These are phyloP conservation scores for Zoysia pacifica DNA, from an alignment of 176 grass and related monocot species.

Conservation along the genomic window DNA sequence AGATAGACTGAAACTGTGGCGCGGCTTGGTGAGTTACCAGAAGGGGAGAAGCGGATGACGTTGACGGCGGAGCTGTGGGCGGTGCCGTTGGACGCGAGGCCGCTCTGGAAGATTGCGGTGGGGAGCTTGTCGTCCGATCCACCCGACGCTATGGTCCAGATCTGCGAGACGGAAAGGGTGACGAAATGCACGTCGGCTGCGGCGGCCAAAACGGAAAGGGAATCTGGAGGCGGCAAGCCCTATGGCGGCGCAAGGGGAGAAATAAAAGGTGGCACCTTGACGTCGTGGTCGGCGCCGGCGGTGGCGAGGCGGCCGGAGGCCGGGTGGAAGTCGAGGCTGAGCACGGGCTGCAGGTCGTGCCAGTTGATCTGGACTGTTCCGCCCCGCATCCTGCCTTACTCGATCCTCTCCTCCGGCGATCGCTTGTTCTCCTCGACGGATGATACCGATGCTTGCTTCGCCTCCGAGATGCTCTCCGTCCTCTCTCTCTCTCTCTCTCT, in stretches of 20 bases:
- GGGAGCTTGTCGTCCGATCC: slow-evolving; percentile 65
- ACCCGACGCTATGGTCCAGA: slow-evolving; percentile 63
- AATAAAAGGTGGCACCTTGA: slow-evolving; percentile 55
- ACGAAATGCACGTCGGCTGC: neutral
- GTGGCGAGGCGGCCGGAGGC: slow-evolving; percentile 78
- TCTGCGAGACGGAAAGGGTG: slow-evolving; percentile 47
- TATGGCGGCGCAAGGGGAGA: neutral
- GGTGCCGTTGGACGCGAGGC: slow-evolving; percentile 72
- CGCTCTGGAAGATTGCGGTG: slow-evolving; percentile 66
- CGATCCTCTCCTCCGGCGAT: neutral
- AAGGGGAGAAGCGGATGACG: slow-evolving; percentile 90
- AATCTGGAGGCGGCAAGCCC: neutral
- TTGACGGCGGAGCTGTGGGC: slow-evolving; percentile 86
- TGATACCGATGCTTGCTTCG: neutral
- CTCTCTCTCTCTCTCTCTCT: neutral
- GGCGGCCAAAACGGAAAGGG: neutral
- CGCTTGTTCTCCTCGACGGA: neutral
- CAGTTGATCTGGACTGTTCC: slow-evolving; percentile 98
- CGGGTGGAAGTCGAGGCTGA: slow-evolving; percentile 98
- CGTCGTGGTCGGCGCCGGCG: slow-evolving; percentile 87
- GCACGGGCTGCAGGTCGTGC: slow-evolving; percentile 92
- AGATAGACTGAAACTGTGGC: neutral
- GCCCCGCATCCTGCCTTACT: slow-evolving; percentile 58
- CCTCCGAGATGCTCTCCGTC: neutral
- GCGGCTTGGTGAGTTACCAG: slow-evolving; percentile 46